Evolutionary conservation across 306 rosid species (phyloP).

Genomic region (Vicia faba): DNA sequence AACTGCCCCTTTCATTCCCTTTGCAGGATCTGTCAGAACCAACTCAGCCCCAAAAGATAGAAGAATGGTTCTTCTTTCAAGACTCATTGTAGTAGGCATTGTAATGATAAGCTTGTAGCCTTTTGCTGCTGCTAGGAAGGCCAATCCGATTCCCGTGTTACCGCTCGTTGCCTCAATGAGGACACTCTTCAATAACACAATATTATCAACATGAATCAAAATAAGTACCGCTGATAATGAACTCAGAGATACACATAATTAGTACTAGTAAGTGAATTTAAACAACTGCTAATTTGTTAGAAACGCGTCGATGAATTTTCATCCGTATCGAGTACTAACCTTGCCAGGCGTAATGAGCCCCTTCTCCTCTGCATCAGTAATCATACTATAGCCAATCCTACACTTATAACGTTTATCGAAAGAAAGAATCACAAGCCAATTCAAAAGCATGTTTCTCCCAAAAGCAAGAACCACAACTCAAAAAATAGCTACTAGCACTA

Average conservation of each 20-base stretch:
- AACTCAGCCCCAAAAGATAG: conserved; percentile 76
- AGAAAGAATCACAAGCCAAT: conserved; percentile 10
- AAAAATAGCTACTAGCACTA: not conserved
- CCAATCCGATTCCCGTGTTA: conserved; percentile 70
- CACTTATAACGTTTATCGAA: conserved; percentile 7
- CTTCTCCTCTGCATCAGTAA: conserved; percentile 74
- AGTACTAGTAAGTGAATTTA: conserved; percentile 4
- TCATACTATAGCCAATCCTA: conserved; percentile 85
- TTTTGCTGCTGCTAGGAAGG: conserved; percentile 79
- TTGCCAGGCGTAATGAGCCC: conserved; percentile 70
- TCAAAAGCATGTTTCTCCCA: not conserved
- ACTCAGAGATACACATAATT: conserved; percentile 29
- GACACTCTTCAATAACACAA: conserved; percentile 59
- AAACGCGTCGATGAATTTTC: not conserved
- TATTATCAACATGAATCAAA: conserved; percentile 13
- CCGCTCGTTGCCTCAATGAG: conserved; percentile 72
- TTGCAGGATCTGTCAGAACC: conserved; percentile 78
- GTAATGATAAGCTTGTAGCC: conserved; percentile 68
- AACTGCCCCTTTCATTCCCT: conserved; percentile 81
- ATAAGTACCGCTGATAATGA: conserved; percentile 22
- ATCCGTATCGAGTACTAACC: conserved; percentile 48
- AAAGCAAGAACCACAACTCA: conserved; percentile 25
- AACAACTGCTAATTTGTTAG: not conserved
- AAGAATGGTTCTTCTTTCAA: conserved; percentile 74
- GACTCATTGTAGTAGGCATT: conserved; percentile 88